Evolutionary conservation across 1,284 basidiomycete species (phyloP), one percentile per base, ranked within the genome.

Genomic region (Kalmanozyma brasiliensis): DNA sequence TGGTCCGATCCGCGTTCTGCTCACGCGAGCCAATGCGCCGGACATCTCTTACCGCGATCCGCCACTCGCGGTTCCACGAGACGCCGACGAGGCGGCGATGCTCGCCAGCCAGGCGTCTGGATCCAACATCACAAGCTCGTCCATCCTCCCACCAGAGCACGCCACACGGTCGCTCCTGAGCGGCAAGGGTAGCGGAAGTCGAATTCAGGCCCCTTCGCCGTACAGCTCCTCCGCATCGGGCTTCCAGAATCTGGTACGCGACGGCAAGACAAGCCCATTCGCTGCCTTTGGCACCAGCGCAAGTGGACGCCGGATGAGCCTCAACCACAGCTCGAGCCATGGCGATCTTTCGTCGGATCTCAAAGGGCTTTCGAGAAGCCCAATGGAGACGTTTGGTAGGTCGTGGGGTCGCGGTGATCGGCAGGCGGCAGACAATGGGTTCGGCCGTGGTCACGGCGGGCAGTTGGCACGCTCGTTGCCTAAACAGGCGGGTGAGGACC

Each of bases 1-100:
- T 17, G 77, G 79, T 2, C 84, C 83, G 0, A 87, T 87, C 56
- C 78, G 84, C 20, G 85, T 86, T 2, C 80, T 85, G 20, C 81
- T 85, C 33, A 85, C 86, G 8, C 78, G 87, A 10, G 79, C 84
- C 41, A 55, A 74, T 46, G 67, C 81, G 43, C 59, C 59, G n/a
- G 52, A 82, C 56, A 59, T 75, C 22, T 71, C 78, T 20, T 73
- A 76, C 41, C 69, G 67, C 30, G 64, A 60, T 29, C 79, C 69
- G 16, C 77, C 74, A 3, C 47, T 57, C 13, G 33, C 38, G 6
- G 16, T 49, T 9, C 41, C 44, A 0, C 32, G 53, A 1, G 30
- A 26, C 13, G 58, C 41, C 34, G 68, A 62, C 1, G 68, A 56
- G 8, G 56, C 53, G 11, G 51, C 51, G 8, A 40, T 42, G 55